Conservation (phyloP, 495 filamentous ascomycete genomes). For the Penicillium goetzii region DNA sequence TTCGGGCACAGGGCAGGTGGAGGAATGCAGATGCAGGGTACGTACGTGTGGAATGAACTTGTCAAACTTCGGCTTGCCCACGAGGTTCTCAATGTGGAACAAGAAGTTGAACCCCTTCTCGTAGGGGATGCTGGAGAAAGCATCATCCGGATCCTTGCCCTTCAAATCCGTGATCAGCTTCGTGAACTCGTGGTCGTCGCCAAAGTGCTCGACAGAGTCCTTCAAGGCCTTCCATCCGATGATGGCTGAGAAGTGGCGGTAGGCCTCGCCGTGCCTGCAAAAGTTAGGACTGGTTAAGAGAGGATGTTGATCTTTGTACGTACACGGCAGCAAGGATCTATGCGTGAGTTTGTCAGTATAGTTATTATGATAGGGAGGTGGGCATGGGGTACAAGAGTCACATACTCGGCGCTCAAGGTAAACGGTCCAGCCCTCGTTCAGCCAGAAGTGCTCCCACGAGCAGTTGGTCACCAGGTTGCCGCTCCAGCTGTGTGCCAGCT, state of each 20-base stretch:
- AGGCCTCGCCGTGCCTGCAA: conserved; percentile 69
- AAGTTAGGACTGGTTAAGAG: conserved; percentile 10
- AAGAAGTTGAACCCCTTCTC: conserved; percentile 79
- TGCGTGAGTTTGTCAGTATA: conserved; percentile 16
- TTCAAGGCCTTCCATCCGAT: conserved; percentile 65
- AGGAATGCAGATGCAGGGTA: not conserved
- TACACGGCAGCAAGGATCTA: conserved; percentile 41
- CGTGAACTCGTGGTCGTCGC: conserved; percentile 85
- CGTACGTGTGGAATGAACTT: conserved; percentile 85
- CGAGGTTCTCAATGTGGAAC: conserved; percentile 79
- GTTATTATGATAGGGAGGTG: not conserved
- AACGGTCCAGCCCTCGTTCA: conserved; percentile 95
- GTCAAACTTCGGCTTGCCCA: conserved; percentile 87
- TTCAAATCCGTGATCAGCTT: conserved; percentile 85
- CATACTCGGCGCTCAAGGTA: conserved; percentile 82
- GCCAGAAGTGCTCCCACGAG: conserved; percentile 97
- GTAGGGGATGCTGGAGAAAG: conserved; percentile 82
- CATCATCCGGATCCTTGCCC: conserved; percentile 92
- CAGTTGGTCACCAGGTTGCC: conserved; percentile 90
- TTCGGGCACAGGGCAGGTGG: not conserved
- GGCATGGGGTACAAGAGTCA: conserved; percentile 3
- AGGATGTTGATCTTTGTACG: not conserved
- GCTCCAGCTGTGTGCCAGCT: conserved; percentile 89
- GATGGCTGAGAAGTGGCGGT: conserved; percentile 91
- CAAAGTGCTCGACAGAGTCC: conserved; percentile 77